These are phyloP conservation scores for Tephrocybe sp. DNA, from an alignment of 768 basidiomycete species.

Conservation along the genomic window DNA sequence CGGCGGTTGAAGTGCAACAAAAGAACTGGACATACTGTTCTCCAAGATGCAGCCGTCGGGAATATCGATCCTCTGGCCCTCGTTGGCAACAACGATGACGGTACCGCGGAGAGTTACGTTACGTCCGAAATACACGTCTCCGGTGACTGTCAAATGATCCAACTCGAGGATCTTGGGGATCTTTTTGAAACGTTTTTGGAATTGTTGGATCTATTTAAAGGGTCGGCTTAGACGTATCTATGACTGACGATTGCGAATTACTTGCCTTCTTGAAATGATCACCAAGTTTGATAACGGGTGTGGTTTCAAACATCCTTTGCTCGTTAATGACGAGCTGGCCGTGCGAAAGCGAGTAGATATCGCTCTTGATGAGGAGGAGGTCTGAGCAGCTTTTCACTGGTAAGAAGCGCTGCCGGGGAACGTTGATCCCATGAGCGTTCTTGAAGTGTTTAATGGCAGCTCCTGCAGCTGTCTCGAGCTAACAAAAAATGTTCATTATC, in stretches of 20 bases:
- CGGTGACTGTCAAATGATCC: conserved; percentile 92
- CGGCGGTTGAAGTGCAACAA: not conserved
- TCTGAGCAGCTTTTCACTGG: conserved; percentile 89
- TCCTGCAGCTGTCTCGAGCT: conserved; percentile 90
- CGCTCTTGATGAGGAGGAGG: conserved; percentile 85
- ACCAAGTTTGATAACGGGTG: conserved; percentile 96
- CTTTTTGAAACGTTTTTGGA: conserved; percentile 94
- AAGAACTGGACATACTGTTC: conserved; percentile 43
- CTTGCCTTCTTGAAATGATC: conserved; percentile 93
- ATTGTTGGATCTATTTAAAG: conserved; percentile 72
- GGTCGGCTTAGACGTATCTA: not conserved
- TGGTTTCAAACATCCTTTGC: conserved; percentile 76
- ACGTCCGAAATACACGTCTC: conserved; percentile 87
- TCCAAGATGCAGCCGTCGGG: conserved; percentile 80
- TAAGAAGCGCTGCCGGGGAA: conserved; percentile 91
- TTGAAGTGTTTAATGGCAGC: conserved; percentile 93
- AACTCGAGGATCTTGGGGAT: conserved; percentile 89
- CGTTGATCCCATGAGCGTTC: conserved; percentile 91
- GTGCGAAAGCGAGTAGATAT: conserved; percentile 88
- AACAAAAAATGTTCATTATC: no score
- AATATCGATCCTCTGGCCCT: conserved; percentile 79
- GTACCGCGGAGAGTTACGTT: conserved; percentile 86
- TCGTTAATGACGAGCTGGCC: conserved; percentile 86
- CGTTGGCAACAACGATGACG: conserved; percentile 84
- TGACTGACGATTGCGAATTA: not conserved